phyloP scores from a whole-genome alignment of 2,329 filamentous ascomycete genomes.

The Ceratocystis smalleyi region DNA sequence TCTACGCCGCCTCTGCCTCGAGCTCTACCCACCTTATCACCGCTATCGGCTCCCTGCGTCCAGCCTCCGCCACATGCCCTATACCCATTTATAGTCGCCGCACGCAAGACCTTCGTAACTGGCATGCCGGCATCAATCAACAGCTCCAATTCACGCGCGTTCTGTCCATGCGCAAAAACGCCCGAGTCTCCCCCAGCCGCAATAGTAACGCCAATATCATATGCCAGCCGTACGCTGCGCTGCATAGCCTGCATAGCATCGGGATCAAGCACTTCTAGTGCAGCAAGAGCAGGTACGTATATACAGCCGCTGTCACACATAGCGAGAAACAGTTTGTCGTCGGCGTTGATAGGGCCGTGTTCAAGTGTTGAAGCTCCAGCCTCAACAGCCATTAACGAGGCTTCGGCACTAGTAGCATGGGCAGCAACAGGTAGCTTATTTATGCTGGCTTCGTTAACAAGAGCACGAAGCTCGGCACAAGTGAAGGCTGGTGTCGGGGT shows the following conservation, averaged over 20 bases:
- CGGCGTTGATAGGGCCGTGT: constrained; percentile 27
- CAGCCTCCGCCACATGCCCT: constrained; percentile 38
- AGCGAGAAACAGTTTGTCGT: constrained; percentile 28
- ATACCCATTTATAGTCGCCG: constrained; percentile 38
- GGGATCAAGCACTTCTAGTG: constrained; percentile 26
- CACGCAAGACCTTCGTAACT: constrained; percentile 33
- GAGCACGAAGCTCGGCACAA: constrained; percentile 35
- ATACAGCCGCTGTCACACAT: constrained; percentile 33
- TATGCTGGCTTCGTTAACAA: constrained; percentile 32
- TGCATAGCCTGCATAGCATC: constrained; percentile 23
- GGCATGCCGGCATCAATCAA: constrained; percentile 36
- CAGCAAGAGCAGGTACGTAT: constrained; percentile 38
- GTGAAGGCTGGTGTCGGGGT: constrained; percentile 29
- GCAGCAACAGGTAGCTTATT: constrained; percentile 30
- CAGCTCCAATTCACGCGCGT: constrained; percentile 38
- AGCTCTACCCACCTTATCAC: too few relatives aligned
- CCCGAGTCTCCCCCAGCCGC: constrained; percentile 41
- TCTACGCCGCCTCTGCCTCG: neutral
- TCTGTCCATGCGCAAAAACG: constrained; percentile 37
- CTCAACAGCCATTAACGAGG: constrained; percentile 30
- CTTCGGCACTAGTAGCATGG: constrained; percentile 29
- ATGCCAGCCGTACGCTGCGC: constrained; percentile 29
- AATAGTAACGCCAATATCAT: constrained; percentile 32
- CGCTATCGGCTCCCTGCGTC: constrained; percentile 22
- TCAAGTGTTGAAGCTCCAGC: constrained; percentile 35